Percentiles rank a stretch among this genome's conserved stretches.
Evolutionary conservation across 495 filamentous ascomycete species (phyloP).

Genomic region (Aeminium ludgeri): DNA sequence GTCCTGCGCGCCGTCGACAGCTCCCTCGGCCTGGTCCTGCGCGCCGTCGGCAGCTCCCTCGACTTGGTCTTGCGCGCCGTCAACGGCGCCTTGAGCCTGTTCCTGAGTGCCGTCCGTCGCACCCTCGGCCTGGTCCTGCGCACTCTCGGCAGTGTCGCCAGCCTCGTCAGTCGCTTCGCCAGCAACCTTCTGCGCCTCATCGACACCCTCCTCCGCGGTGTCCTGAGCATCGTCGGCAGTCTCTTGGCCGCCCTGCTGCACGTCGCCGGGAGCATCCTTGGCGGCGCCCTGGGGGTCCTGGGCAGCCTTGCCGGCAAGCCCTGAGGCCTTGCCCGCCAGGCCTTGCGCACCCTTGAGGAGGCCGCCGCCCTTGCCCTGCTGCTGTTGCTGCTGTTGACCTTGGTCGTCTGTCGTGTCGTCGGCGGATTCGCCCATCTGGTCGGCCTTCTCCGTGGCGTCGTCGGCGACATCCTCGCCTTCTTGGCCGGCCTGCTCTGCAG

Average conservation of each 20-base stretch:
- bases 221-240: constrained; percentile 17
- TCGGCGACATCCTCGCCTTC: constrained; percentile 17
- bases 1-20: constrained; percentile 15
- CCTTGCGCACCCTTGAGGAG: constrained; percentile 13
- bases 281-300: constrained; percentile 21
- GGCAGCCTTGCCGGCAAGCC: constrained; percentile 14
- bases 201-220: constrained; percentile 12
- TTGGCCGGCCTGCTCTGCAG: constrained; percentile 17
- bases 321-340: constrained; percentile 14
- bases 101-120: constrained; percentile 19
- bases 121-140: constrained; percentile 11
- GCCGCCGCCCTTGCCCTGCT: constrained; percentile 11
- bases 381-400: constrained; percentile 9
- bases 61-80: constrained; percentile 17
- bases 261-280: constrained; percentile 18
- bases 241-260: constrained; percentile 17
- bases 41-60: constrained; percentile 9
- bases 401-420: constrained; percentile 10
- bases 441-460: constrained; percentile 14
- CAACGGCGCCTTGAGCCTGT: constrained; percentile 9
- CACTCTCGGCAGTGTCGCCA: constrained; percentile 11
- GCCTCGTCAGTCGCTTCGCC: constrained; percentile 16
- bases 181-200: constrained; percentile 18
- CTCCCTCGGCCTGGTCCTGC: constrained; percentile 10
- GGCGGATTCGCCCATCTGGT: constrained; percentile 10